phyloP scores from a whole-genome alignment of 306 rosid genomes.

The Prunus mira region DNA sequence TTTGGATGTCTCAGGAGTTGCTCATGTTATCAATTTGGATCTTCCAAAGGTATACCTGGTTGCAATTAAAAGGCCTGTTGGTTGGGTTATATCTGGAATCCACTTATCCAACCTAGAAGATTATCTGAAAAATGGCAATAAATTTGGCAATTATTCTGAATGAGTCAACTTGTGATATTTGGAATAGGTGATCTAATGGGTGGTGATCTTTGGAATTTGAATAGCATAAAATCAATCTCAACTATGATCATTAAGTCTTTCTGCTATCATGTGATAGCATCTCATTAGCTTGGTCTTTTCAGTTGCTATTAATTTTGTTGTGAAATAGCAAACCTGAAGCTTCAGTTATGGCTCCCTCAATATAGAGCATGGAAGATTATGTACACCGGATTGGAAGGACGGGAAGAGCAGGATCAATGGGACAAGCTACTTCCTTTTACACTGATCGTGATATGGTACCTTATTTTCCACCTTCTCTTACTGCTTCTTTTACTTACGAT shows the following conservation, averaged over 20 bases:
- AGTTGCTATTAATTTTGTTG: constrained; percentile 49
- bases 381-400: constrained; percentile 94
- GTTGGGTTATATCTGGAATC: constrained; percentile 23
- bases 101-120: constrained; percentile 1
- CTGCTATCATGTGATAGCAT: constrained; percentile 41
- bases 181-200: background rate
- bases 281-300: constrained; percentile 43
- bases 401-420: constrained; percentile 86
- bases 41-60: constrained; percentile 75
- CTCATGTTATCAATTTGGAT: constrained; percentile 85
- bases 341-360: constrained; percentile 73
- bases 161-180: constrained; percentile 1
- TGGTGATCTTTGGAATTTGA: background rate
- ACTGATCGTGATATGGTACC: constrained; percentile 77
- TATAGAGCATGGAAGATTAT: constrained; percentile 95
- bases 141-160: constrained; percentile 12
- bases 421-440: constrained; percentile 72
- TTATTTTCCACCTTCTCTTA: constrained; percentile 10
- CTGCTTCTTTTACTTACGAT: constrained; percentile 1
- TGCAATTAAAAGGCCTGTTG: constrained; percentile 1
- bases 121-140: constrained; percentile 15
- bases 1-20: constrained; percentile 88
- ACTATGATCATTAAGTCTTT: constrained; percentile 11
- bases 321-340: constrained; percentile 67
- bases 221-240: background rate